These are phyloP conservation scores for Paspalum vaginatum DNA, from an alignment of 176 grass and related monocot genomes.

Conservation along the genomic window DNA sequence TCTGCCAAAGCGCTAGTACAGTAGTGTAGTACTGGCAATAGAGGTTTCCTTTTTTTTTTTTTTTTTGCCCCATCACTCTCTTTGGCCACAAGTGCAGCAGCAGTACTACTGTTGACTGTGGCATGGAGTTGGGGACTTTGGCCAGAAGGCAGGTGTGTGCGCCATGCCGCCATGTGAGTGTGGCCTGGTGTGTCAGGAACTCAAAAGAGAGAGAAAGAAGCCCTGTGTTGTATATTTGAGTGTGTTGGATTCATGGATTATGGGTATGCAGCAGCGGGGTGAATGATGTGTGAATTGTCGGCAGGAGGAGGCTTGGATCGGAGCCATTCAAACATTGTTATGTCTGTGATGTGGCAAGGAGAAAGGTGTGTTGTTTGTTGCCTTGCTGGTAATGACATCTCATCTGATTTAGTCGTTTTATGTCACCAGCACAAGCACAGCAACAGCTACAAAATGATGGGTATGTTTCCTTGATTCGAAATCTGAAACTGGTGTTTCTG, in stretches of 20 bases:
- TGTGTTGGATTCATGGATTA: conserved; percentile 33
- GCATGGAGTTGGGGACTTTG: conserved; percentile 31
- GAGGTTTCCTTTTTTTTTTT: background rate
- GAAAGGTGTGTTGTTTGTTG: conserved; percentile 36
- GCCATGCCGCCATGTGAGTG: conserved; percentile 50
- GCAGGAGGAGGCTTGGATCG: conserved; percentile 37
- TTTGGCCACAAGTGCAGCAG: conserved; percentile 5
- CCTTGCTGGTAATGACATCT: conserved; percentile 39
- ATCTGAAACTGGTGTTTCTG: background rate
- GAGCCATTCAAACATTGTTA: conserved; percentile 27
- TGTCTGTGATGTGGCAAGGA: conserved; percentile 18
- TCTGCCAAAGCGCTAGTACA: conserved; percentile 37
- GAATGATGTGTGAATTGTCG: conserved; percentile 57
- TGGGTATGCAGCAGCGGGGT: conserved; percentile 31
- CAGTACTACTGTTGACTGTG: conserved; percentile 1
- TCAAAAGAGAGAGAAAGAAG: conserved; percentile 28
- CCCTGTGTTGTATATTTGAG: conserved; percentile 36
- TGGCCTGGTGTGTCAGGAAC: conserved; percentile 51
- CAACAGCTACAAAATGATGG: conserved; percentile 17
- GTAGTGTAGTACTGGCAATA: background rate
- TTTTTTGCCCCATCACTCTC: background rate
- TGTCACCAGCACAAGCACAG: conserved; percentile 24
- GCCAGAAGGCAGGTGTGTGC: conserved; percentile 39
- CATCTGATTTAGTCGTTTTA: conserved; percentile 41
- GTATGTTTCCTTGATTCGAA: background rate